These are phyloP conservation scores for Choanephora cucurbitarum DNA, from an alignment of 371 early-diverging fungal species.

Conservation along the genomic window DNA sequence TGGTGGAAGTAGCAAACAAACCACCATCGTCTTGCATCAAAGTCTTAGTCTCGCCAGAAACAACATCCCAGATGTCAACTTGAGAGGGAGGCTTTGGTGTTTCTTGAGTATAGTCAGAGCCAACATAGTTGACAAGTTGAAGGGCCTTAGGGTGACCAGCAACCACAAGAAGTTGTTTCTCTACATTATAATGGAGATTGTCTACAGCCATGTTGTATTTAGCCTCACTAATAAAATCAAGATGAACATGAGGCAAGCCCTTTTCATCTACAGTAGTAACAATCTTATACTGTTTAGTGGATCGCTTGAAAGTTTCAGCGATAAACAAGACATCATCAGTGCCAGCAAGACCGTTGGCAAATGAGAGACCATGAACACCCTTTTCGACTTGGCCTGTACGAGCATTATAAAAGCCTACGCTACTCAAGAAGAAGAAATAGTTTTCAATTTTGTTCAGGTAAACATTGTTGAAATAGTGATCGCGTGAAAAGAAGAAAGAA, in stretches of 20 bases:
- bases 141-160: constrained; percentile 39
- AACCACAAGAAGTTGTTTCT: constrained; percentile 23
- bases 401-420: constrained; percentile 39
- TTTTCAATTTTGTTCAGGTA: constrained; percentile 32
- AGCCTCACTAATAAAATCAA: constrained; percentile 19
- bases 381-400: constrained; percentile 22
- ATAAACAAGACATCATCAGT: constrained; percentile 33
- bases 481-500: constrained; percentile 46
- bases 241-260: constrained; percentile 6
- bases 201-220: constrained; percentile 36
- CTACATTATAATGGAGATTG: constrained; percentile 28
- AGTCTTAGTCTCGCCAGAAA: constrained; percentile 17
- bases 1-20: constrained; percentile 32
- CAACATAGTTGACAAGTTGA: constrained; percentile 19
- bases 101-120: not conserved
- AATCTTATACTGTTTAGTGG: constrained; percentile 29
- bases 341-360: constrained; percentile 44
- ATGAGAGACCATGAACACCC: constrained; percentile 28
- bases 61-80: constrained; percentile 32
- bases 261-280: not conserved
- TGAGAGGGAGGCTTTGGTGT: constrained; percentile 27
- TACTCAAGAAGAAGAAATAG: constrained; percentile 26
- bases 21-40: constrained; percentile 38
- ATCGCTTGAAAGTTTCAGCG: constrained; percentile 27
- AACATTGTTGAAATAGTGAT: constrained; percentile 26